Percentiles rank a stretch among this genome's conserved stretches.
phyloP scores from a whole-genome alignment of 2,329 filamentous ascomycete genomes.

The Aspergillus texensis region DNA sequence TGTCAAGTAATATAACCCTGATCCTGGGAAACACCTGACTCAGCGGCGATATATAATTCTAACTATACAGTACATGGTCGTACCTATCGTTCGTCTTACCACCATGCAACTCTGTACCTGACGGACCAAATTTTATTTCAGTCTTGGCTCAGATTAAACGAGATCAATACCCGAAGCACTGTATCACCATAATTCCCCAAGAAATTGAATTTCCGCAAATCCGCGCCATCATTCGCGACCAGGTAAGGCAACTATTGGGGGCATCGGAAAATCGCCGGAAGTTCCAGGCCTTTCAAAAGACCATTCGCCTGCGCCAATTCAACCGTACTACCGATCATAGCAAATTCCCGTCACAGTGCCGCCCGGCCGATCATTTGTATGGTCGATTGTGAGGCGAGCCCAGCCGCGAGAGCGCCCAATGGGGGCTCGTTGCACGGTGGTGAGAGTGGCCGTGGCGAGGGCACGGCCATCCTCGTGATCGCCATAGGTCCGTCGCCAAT shows the following conservation, averaged over 20 bases:
- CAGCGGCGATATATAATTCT: not conserved
- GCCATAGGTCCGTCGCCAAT: constrained; percentile 17
- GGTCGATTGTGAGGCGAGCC: not conserved
- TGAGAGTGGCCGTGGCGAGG: constrained; percentile 14
- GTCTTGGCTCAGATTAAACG: not conserved
- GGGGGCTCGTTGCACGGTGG: constrained; percentile 4
- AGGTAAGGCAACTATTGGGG: not conserved
- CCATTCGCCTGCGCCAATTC: not conserved
- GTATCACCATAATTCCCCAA: not conserved
- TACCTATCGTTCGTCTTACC: not conserved
- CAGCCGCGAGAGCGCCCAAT: constrained; percentile 11
- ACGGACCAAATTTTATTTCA: not conserved
- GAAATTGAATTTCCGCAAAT: not conserved
- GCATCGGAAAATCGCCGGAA: not conserved
- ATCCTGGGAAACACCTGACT: not conserved
- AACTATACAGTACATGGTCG: not conserved
- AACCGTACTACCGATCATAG: not conserved
- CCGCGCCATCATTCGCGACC: not conserved
- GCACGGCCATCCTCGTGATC: constrained; percentile 12
- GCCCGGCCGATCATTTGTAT: not conserved
- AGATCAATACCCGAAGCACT: not conserved
- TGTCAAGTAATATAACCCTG: not conserved
- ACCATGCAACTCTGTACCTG: constrained; percentile 1
- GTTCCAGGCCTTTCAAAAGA: not conserved
- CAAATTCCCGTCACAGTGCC: not conserved